These are phyloP conservation scores for Erysimum pusillum DNA, from an alignment of 441 rosid genomes.

Conservation along the genomic window DNA sequence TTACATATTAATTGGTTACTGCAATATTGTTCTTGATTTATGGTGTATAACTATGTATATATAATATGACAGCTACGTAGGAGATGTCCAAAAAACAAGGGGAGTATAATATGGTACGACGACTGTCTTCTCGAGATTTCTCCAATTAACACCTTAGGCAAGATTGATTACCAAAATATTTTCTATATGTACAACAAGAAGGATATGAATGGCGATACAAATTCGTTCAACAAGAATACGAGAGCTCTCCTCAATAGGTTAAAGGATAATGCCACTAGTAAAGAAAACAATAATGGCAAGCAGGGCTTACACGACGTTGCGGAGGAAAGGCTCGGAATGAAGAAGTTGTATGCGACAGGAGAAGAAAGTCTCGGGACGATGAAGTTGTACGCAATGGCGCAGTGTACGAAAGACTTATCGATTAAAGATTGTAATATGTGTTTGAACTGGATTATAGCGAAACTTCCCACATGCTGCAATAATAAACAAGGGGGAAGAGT, in stretches of 20 bases:
- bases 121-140: conserved; percentile 62
- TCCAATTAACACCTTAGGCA: conserved; percentile 35
- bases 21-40: background rate
- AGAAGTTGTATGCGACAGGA: conserved; percentile 46
- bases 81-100: conserved; percentile 59
- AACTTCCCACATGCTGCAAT: conserved; percentile 34
- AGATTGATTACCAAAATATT: conserved; percentile 45
- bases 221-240: conserved; percentile 46
- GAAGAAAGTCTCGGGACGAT: conserved; percentile 35
- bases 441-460: background rate
- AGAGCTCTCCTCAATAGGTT: conserved; percentile 5
- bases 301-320: background rate
- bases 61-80: conserved; percentile 34
- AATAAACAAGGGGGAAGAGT: conserved; percentile 54
- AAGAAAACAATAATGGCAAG: conserved; percentile 7
- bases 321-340: background rate
- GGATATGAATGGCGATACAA: conserved; percentile 41
- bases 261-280: conserved; percentile 12
- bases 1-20: background rate
- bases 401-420: conserved; percentile 56
- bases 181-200: conserved; percentile 48
- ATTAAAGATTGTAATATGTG: background rate
- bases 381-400: conserved; percentile 62
- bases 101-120: conserved; percentile 74
- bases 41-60: background rate